Evolutionary conservation across 2,329 filamentous ascomycete genomes (phyloP).

Genomic region (Exophiala sp.): DNA sequence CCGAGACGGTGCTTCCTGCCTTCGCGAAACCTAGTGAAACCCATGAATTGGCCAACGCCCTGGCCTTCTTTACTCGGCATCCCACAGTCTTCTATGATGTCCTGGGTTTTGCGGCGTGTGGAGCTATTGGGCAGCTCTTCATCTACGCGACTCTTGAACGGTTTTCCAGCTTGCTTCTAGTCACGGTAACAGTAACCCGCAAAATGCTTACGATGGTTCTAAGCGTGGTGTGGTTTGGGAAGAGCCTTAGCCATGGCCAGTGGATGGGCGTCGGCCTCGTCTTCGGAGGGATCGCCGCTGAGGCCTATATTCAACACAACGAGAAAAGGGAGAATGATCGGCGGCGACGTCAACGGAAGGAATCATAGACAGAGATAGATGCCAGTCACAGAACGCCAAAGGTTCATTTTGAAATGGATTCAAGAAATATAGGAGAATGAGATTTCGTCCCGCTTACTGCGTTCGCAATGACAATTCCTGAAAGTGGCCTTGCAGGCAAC

Average conservation of each 20-base stretch:
- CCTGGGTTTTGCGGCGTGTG: constrained; percentile 80
- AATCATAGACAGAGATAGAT: constrained; percentile 4
- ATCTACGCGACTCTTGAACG: constrained; percentile 94
- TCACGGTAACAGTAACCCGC: constrained; percentile 92
- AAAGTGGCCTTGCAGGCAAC: too few species aligned
- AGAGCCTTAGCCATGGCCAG: constrained; percentile 78
- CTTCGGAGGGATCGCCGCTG: constrained; percentile 90
- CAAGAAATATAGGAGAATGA: too few species aligned
- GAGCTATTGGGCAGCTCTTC: constrained; percentile 90
- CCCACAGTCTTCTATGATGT: constrained; percentile 82
- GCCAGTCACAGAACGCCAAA: neutral
- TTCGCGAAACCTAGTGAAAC: constrained; percentile 51
- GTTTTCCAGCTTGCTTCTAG: constrained; percentile 85
- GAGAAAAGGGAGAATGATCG: constrained; percentile 80
- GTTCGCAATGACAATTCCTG: too few species aligned
- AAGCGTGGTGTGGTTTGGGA: constrained; percentile 90
- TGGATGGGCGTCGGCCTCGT: constrained; percentile 89
- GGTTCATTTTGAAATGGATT: too few species aligned
- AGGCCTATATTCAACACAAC: constrained; percentile 70
- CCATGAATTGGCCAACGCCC: constrained; percentile 72
- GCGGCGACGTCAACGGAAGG: constrained; percentile 29
- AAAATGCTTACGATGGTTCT: constrained; percentile 99
- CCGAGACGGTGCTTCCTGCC: constrained; percentile 62
- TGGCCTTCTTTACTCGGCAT: constrained; percentile 72
- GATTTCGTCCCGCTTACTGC: too few species aligned